These are phyloP conservation scores for Neopestalotiopsis sp. DNA, from an alignment of 2,329 filamentous ascomycete genomes.

Conservation along the genomic window DNA sequence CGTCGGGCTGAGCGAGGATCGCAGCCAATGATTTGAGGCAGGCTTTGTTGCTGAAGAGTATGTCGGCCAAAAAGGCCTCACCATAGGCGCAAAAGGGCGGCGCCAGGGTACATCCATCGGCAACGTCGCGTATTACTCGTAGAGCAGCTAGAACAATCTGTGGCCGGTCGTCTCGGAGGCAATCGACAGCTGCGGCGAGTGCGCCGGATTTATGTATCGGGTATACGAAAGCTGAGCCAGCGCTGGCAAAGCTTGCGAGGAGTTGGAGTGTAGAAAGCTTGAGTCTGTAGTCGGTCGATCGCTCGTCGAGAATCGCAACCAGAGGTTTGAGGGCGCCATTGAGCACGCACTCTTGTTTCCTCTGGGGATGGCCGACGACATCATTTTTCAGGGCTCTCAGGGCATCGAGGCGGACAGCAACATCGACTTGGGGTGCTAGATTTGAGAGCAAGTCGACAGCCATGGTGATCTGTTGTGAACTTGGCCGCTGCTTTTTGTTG, in stretches of 20 bases:
- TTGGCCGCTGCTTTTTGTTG: background rate
- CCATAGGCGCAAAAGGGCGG: conserved; percentile 54
- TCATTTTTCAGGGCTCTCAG: conserved; percentile 85
- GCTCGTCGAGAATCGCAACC: conserved; percentile 50
- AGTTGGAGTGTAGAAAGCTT: conserved; percentile 83
- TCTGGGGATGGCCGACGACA: conserved; percentile 83
- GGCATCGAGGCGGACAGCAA: conserved; percentile 60
- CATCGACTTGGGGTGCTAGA: conserved; percentile 34
- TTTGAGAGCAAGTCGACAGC: conserved; percentile 18
- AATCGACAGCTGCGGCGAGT: conserved; percentile 73
- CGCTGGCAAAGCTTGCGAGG: conserved; percentile 83
- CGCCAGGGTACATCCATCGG: conserved; percentile 66
- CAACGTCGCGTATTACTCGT: conserved; percentile 74
- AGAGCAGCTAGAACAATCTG: conserved; percentile 77
- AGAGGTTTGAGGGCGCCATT: conserved; percentile 70
- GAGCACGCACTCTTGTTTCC: conserved; percentile 80
- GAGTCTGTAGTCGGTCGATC: conserved; percentile 56
- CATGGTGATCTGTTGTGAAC: conserved; percentile 14
- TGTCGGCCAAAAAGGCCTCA: conserved; percentile 61
- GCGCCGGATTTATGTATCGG: conserved; percentile 73
- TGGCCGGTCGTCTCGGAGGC: conserved; percentile 66
- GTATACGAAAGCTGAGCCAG: conserved; percentile 78
- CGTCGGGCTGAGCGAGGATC: conserved; percentile 67
- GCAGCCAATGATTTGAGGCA: conserved; percentile 67
- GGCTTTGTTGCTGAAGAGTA: conserved; percentile 64